Base-by-base conservation (phyloP, 2,329 filamentous ascomycete genomes). In the Monilinia aucupariae region DNA sequence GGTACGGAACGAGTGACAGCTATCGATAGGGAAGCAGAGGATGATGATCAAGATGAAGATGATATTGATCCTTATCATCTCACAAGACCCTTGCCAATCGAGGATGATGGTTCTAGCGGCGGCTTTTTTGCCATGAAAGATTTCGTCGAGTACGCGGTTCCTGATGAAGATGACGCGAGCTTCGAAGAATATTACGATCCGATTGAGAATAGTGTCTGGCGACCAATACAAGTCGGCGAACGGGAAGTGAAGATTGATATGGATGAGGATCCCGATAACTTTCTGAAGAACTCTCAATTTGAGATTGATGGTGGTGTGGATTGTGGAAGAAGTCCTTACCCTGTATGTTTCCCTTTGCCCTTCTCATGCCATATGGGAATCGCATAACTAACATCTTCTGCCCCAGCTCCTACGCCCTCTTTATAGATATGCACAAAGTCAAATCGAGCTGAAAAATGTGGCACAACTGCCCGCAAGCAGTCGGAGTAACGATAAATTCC, bases 271-370 rank as follows among this genome's bases (percentile, higher is more conserved):
- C 53, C 62, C 22, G 59, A 68, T n/a, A 59, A 59, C 4, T 66
- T 63, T 25, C 39, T 47, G 2, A 37, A 51, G 2, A 61, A 63
- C 9, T 65, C 61, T 12, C 49, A 66, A 7, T 53, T 70, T 4
- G 60, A 68, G 39, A 51, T 68, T 51, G 65, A 70, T 66, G 70
- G 69, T 7, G 70, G 70, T 39, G 63, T 72, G n/a, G 71, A 73
- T 68, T 71, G 70, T 64, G 70, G 69, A 39, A 55, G 66, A 47
- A 67, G 61, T 52, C 71, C 71, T n/a, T 71, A 68, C 58, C 71
- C 70, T 20, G 70, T 71, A 63, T 49, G 64, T 63, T 25, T 12
- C 4, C 20, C 15, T 10, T 4, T 3, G 27, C 13, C 12, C 3
- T 15, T 50, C 12, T 30, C 3, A 7, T 50, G 13, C 5, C 1